Evolutionary conservation across 2,329 filamentous ascomycete species (phyloP), one percentile per base, ranked within the genome.

Genomic region (Coniochaeta sp.): DNA sequence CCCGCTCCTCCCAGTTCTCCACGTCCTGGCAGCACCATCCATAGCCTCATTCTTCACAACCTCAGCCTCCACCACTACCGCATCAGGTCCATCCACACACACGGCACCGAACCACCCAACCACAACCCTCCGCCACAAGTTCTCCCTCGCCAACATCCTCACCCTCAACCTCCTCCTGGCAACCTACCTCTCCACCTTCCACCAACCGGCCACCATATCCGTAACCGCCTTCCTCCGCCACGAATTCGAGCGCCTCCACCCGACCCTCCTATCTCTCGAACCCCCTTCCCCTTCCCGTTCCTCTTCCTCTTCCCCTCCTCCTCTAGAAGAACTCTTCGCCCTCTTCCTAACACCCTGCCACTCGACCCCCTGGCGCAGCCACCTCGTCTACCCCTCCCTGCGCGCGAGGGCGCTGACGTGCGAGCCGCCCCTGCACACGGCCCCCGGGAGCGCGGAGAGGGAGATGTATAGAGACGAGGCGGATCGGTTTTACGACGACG

Each of bases 301-400:
- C 57, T n/a, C n/a, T n/a, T n/a, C n/a, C n/a, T 61, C 50, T 57
- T 62, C 28, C 59, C 57, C 1, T 18, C 57, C 59, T 26, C 55
- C 59, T n/a, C 31, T n/a, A n/a, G 61, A 71, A 31, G 77, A 80
- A 53, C 74, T 83, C 10, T 85, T 85, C 60, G 82, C 85, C 30
- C 86, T 87, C 18, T 96, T 97, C 70, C 78, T 99, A 22, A 95
- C 91, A 79, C 94, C 94, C 9, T 99, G 94, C 71, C 94, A 99
- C 74, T 89, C 87, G 58, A 97, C 92, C 0, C 92, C 94, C 2
- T 97, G 94, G 92, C 87, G 91, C 61, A 91, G 87, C 14, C 88
- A 95, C 63, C 78, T 97, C 33, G 76, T 95, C 55, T 81, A 94
- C 63, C 81, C 89, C 0, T 71, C 74, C 27, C 82, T 96, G 50